A percentile compares a stretch with the other conserved stretches of the same genome.
phyloP scores from a whole-genome alignment of 306 rosid genomes.

The Canavalia gladiata region DNA sequence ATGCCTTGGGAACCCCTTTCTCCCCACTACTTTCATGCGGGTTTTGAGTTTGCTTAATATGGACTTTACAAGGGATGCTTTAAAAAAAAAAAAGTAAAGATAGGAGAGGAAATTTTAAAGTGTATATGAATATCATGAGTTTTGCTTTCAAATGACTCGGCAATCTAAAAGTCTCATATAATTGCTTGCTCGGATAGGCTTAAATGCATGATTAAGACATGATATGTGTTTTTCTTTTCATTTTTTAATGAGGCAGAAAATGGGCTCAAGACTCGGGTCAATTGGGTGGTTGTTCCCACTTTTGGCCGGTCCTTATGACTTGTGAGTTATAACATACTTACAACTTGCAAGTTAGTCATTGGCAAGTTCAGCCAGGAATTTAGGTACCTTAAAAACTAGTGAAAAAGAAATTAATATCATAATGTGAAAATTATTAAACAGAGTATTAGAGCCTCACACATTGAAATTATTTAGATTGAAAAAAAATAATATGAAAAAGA shows the following conservation, averaged over 20 bases:
- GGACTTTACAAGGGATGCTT: too few species aligned
- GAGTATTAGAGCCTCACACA: background rate
- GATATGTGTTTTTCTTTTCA: background rate
- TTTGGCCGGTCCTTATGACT: background rate
- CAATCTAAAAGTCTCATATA: too few species aligned
- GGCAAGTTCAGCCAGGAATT: background rate
- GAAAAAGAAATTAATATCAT: background rate
- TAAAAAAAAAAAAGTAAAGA: too few species aligned
- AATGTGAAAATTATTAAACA: background rate
- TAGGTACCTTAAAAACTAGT: background rate
- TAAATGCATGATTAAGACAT: background rate
- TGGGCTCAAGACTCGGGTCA: background rate
- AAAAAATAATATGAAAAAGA: background rate
- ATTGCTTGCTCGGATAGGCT: too few species aligned
- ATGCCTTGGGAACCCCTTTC: too few species aligned
- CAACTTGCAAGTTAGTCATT: background rate
- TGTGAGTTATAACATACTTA: background rate
- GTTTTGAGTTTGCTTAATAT: too few species aligned
- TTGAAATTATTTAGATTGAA: conserved; percentile 3
- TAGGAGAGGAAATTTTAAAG: too few species aligned
- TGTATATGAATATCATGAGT: too few species aligned
- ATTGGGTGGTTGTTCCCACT: background rate
- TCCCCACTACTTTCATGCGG: too few species aligned
- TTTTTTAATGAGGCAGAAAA: conserved; percentile 14
- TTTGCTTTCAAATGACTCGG: too few species aligned